Evolutionary conservation across 306 rosid species (phyloP).

Genomic region (Citrullus colocynthis): DNA sequence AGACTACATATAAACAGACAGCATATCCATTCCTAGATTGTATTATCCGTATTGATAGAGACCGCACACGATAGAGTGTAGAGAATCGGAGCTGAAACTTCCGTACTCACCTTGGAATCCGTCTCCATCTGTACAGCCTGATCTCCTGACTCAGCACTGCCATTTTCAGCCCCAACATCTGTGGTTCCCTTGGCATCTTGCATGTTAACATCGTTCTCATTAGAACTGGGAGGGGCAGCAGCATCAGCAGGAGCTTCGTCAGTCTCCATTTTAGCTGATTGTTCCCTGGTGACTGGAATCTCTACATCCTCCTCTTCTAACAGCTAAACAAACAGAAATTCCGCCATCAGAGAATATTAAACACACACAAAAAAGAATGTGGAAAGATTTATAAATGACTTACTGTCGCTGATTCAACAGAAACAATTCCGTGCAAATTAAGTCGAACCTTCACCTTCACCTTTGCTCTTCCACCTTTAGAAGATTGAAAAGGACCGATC

Average conservation of each 20-base stretch:
- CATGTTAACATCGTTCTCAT: conserved; percentile 54
- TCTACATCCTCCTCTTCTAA: conserved; percentile 85
- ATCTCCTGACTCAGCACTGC: conserved; percentile 52
- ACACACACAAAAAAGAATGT: not conserved
- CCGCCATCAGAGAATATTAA: not conserved
- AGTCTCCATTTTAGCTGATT: conserved; percentile 55
- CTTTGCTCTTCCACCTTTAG: conserved; percentile 48
- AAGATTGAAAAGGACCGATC: conserved; percentile 80
- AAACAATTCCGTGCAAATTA: conserved; percentile 71
- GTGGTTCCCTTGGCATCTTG: conserved; percentile 61
- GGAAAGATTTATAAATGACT: conserved; percentile 15
- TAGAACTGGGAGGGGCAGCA: conserved; percentile 20
- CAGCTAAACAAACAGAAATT: conserved; percentile 28
- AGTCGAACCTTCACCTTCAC: conserved; percentile 66
- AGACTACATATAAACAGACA: not conserved
- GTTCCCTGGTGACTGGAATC: conserved; percentile 52
- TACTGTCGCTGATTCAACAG: conserved; percentile 65
- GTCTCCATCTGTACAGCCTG: conserved; percentile 79
- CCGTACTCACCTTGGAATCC: conserved; percentile 49
- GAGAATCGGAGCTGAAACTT: not conserved
- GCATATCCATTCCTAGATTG: not conserved
- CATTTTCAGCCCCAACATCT: conserved; percentile 47
- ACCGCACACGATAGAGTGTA: not conserved
- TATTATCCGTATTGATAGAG: not conserved
- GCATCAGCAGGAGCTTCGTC: conserved; percentile 50